These are phyloP conservation scores for Lecanosticta acicola DNA, from an alignment of 2,329 filamentous ascomycete species.

Conservation along the genomic window DNA sequence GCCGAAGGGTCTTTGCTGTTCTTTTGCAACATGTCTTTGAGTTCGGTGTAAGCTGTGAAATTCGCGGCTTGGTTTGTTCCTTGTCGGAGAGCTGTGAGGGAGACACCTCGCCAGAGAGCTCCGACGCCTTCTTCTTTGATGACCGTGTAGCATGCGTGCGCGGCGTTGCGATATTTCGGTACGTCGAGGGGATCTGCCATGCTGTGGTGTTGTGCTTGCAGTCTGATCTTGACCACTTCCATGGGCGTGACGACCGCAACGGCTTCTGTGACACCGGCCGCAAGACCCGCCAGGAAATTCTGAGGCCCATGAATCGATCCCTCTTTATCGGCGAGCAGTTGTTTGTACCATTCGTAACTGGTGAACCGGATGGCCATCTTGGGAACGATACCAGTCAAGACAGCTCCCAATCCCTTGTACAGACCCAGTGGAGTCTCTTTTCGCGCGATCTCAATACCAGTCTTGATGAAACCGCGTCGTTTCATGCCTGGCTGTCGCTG, in stretches of 20 bases:
- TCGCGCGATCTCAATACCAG: constrained; percentile 78
- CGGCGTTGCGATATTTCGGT: constrained; percentile 95
- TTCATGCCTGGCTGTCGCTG: constrained; percentile 74
- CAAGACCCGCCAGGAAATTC: constrained; percentile 78
- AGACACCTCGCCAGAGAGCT: constrained; percentile 87
- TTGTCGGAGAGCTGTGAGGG: constrained; percentile 86
- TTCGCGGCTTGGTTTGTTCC: constrained; percentile 97
- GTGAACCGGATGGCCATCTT: constrained; percentile 99
- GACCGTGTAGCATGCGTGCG: constrained; percentile 77
- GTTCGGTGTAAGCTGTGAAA: constrained; percentile 94
- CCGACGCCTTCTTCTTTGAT: constrained; percentile 83
- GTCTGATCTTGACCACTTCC: constrained; percentile 98
- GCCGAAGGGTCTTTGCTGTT: constrained; percentile 64
- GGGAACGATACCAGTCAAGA: constrained; percentile 90
- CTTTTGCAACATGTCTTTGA: constrained; percentile 71
- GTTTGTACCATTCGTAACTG: constrained; percentile 94
- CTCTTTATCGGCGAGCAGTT: constrained; percentile 63
- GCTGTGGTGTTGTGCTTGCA: constrained; percentile 96
- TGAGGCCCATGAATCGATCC: constrained; percentile 63
- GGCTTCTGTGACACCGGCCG: constrained; percentile 91
- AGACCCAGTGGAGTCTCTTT: constrained; percentile 87
- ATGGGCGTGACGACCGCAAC: constrained; percentile 95
- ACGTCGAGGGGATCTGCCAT: constrained; percentile 95
- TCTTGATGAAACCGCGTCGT: constrained; percentile 79
- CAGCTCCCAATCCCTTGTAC: constrained; percentile 97